Evolutionary conservation across 1,284 basidiomycete genomes (phyloP).

Genomic region (Somion occarium): DNA sequence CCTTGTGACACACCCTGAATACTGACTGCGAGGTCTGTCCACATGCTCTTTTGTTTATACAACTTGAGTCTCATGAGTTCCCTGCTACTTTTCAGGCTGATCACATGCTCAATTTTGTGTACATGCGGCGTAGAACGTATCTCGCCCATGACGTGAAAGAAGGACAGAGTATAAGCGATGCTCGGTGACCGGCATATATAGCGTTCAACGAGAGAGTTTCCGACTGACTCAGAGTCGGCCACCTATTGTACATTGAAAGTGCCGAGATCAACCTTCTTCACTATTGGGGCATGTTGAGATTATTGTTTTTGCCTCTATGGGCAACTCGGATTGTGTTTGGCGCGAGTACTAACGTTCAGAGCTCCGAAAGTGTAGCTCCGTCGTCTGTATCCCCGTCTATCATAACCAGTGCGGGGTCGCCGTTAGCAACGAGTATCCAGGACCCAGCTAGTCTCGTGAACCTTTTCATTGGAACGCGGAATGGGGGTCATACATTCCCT

Average conservation of each 20-base stretch:
- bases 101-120: not conserved
- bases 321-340: too few relatives aligned
- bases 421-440: conserved; percentile 6
- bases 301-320: too few relatives aligned
- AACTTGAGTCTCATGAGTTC: not conserved
- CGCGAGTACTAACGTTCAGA: too few relatives aligned
- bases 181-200: not conserved
- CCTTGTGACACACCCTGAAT: not conserved
- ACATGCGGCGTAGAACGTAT: not conserved
- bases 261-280: too few relatives aligned
- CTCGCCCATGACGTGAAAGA: not conserved
- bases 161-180: not conserved
- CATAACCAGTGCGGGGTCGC: not conserved
- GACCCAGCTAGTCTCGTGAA: conserved; percentile 38
- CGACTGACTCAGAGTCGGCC: too few relatives aligned
- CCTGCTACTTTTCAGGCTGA: not conserved
- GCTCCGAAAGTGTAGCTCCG: too few relatives aligned
- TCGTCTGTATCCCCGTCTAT: not conserved
- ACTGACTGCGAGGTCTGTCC: not conserved
- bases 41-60: not conserved
- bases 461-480: conserved; percentile 54
- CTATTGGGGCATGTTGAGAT: too few relatives aligned
- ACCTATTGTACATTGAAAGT: too few relatives aligned
- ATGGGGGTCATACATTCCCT: conserved; percentile 60
- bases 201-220: not conserved